phyloP scores from a whole-genome alignment of 2,329 filamentous ascomycete species.

The Penicillium rolfsii region DNA sequence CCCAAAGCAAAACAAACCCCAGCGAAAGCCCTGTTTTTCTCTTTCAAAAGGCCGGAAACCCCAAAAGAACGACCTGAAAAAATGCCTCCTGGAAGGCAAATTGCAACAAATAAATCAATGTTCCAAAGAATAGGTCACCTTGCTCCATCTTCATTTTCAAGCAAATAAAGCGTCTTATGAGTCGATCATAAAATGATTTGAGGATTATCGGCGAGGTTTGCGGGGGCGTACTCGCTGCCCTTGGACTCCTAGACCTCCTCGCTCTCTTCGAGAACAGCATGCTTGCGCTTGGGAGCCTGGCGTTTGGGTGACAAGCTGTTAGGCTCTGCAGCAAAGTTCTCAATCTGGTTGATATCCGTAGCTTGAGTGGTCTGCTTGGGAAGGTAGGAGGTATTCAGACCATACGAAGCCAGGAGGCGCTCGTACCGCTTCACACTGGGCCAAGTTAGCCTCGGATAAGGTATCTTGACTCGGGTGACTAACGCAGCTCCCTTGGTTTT shows the following conservation, averaged over 20 bases:
- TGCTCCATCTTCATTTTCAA: too few relatives aligned
- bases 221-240: not conserved
- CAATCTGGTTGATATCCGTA: not conserved
- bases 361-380: not conserved
- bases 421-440: conserved; percentile 1
- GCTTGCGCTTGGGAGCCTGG: not conserved
- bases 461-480: not conserved
- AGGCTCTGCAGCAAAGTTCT: not conserved
- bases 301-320: not conserved
- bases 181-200: not conserved
- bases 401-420: not conserved
- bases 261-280: not conserved
- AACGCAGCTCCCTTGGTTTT: conserved; percentile 2
- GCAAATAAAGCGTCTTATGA: not conserved
- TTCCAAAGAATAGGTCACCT: not conserved
- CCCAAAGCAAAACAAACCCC: not conserved
- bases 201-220: not conserved
- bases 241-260: not conserved
- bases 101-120: not conserved
- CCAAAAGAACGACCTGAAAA: not conserved
- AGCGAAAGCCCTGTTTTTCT: not conserved
- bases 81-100: not conserved
- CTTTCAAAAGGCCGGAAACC: not conserved
- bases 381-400: not conserved
- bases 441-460: not conserved